Evolutionary conservation across 305 asterid species (phyloP).

Genomic region (Fraxinus angustifolia): DNA sequence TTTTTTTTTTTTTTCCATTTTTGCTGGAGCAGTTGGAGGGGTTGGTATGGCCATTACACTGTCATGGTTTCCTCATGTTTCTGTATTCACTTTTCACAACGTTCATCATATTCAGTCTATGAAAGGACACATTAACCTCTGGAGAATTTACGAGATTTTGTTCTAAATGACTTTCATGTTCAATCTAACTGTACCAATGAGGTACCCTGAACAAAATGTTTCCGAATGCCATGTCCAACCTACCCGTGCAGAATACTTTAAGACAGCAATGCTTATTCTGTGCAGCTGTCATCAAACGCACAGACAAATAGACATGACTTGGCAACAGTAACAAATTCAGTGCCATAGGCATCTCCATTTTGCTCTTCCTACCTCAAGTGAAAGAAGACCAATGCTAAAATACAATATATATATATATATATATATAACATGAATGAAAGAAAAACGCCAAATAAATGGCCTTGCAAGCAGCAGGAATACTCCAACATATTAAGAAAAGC

Average conservation of each 20-base stretch:
- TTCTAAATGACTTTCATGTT: background rate
- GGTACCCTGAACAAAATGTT: background rate
- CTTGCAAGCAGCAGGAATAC: background rate
- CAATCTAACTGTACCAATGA: background rate
- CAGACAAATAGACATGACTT: constrained; percentile 6
- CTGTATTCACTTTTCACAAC: background rate
- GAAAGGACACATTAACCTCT: background rate
- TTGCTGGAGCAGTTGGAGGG: background rate
- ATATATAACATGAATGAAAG: background rate
- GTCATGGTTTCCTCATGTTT: background rate
- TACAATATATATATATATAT: too few species aligned
- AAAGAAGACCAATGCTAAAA: background rate
- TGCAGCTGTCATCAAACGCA: constrained; percentile 3
- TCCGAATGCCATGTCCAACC: constrained; percentile 10
- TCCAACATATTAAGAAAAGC: background rate
- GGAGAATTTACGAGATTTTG: background rate
- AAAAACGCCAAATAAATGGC: background rate
- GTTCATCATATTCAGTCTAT: background rate
- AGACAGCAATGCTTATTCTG: background rate
- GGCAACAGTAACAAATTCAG: background rate
- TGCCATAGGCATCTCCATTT: constrained; percentile 4
- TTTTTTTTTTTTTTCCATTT: background rate
- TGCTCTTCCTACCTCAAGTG: constrained; percentile 6
- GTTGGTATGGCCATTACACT: background rate
- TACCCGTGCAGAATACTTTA: background rate